Conservation (phyloP, 148 eudicot species). For the Rhododendron henanense region DNA sequence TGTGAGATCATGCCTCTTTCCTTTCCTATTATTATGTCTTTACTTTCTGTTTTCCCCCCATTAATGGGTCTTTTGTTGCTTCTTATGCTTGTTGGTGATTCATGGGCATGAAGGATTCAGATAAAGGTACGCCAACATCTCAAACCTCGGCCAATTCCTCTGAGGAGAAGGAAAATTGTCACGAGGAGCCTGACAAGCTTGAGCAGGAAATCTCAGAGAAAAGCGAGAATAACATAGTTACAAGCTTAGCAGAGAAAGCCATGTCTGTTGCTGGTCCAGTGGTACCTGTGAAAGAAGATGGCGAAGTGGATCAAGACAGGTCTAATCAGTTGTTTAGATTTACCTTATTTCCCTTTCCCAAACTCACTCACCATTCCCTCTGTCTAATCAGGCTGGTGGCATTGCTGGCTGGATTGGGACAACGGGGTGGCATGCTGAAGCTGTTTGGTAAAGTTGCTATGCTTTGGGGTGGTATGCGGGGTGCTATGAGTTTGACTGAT, state of each 20-base stretch:
- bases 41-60: not conserved
- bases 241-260: conserved; percentile 94
- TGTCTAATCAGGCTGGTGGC: conserved; percentile 64
- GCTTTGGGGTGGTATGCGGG: conserved; percentile 98
- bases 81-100: conserved; percentile 11
- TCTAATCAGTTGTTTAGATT: conserved; percentile 12
- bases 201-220: conserved; percentile 39
- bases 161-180: conserved; percentile 19
- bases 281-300: conserved; percentile 82
- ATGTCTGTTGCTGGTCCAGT: conserved; percentile 96
- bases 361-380: conserved; percentile 4
- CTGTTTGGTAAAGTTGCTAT: conserved; percentile 79
- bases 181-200: conserved; percentile 28
- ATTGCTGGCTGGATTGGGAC: conserved; percentile 78
- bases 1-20: not conserved
- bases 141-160: conserved; percentile 28
- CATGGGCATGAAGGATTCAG: conserved; percentile 37
- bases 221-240: conserved; percentile 43
- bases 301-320: conserved; percentile 93
- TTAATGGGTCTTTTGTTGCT: not conserved
- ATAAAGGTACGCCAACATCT: conserved; percentile 20
- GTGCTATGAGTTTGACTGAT: conserved; percentile 92
- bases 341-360: not conserved
- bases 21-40: not conserved
- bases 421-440: conserved; percentile 73